phyloP scores from a whole-genome alignment of 352 stramenopile species.

The Peronospora destructor region DNA sequence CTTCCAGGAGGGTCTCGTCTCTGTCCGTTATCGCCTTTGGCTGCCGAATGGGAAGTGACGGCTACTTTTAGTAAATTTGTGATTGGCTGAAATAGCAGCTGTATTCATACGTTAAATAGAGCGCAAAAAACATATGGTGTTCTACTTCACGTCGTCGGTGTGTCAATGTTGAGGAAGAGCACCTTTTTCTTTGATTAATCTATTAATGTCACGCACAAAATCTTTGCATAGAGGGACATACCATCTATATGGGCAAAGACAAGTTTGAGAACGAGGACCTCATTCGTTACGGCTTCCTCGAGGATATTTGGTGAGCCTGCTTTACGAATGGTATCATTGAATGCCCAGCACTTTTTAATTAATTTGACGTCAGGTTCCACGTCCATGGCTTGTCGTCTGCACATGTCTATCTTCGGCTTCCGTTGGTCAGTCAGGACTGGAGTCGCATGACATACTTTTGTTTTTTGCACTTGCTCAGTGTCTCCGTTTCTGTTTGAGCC shows the following conservation, averaged over 20 bases:
- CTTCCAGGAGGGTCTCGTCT: too few relatives aligned
- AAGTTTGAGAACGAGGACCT: constrained; percentile 99
- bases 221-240: constrained; percentile 68
- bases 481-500: not conserved
- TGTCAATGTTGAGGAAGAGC: too few relatives aligned
- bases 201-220: not conserved
- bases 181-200: too few relatives aligned
- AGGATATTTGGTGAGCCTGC: constrained; percentile 87
- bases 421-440: constrained; percentile 42
- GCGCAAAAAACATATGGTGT: too few relatives aligned
- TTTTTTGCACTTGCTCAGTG: too few relatives aligned
- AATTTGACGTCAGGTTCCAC: constrained; percentile 80
- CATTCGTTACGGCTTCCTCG: constrained; percentile 94
- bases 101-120: not conserved
- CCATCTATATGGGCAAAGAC: constrained; percentile 97
- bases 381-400: constrained; percentile 97
- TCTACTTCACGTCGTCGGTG: too few relatives aligned
- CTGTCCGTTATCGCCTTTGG: too few relatives aligned
- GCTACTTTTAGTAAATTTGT: not conserved
- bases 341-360: not conserved
- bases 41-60: too few relatives aligned
- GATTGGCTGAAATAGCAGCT: constrained; percentile 18
- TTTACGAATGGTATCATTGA: too few relatives aligned
- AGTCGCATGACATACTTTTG: not conserved
- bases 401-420: constrained; percentile 96